Base-by-base conservation (phyloP, 306 rosid species). In the Betula pendula region DNA sequence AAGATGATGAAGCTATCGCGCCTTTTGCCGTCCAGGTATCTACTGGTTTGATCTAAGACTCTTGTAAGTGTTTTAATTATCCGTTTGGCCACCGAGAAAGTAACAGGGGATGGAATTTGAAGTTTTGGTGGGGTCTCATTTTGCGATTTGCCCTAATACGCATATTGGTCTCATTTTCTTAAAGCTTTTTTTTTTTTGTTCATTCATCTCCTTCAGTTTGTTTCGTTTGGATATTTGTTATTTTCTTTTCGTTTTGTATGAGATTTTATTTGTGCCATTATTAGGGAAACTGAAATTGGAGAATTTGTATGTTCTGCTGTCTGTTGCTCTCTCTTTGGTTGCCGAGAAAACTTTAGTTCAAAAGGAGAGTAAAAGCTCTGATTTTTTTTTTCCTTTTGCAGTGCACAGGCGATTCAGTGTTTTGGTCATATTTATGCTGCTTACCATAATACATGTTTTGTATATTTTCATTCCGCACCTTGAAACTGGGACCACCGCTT, bases 1-100 rank as follows among this genome's bases (percentile, higher is more conserved):
- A 80, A 73, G 82, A 90, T 88, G 94, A 85, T 82, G 44, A 90
- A 77, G 84, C 67, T 88, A 3, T 69, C 80, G 73, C 90, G 92
- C 59, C 47, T 79, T 31, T 25, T 90, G 4, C 33, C 78, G 71
- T 78, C 74, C 56, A 87, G 89, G 91, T 89, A 83, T 73, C 44
- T 31, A 4, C 12, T 55, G 19, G 20, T 62, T 8, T 5, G 22
- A 1, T 38, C 15, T 44, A 20, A 55, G 8, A n/a, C 83, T 53
- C 2, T 38, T 55, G 12, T 19, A 2, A 60, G 33, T 16, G 33
- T 60, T 38, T 65, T 38, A 42, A 8, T 49, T 60, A 48, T 68
- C 20, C 52, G 51, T 42, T 40, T 38, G 35, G 48, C 17, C 45
- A 1, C 33, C 20, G 52, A 25, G 33, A 67, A 17, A 31, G 22